Conservation (phyloP, 257 asterid genomes). For the Solanum dulcamara region DNA sequence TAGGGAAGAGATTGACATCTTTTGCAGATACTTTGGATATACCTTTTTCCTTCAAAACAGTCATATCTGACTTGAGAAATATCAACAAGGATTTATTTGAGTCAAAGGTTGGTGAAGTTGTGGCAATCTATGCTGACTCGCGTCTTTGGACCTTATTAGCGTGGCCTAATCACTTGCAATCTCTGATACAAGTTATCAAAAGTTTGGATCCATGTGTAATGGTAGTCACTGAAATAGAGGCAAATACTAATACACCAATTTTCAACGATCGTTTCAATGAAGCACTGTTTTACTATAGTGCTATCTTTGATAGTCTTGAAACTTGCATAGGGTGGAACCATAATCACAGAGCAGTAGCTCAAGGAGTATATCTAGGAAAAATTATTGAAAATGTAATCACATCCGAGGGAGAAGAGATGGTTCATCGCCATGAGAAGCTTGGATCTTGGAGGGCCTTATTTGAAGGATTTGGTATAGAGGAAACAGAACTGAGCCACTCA, state of each 20-base stretch:
- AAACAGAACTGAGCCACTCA: conserved; percentile 18
- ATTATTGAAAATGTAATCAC: conserved; percentile 2
- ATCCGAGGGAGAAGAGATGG: conserved; percentile 10
- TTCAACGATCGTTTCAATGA: conserved; percentile 19
- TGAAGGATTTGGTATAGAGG: conserved; percentile 14
- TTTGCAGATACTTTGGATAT: conserved; percentile 19
- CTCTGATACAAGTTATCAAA: conserved; percentile 8
- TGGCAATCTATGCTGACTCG: conserved; percentile 17
- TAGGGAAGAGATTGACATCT: conserved; percentile 16
- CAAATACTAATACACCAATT: conserved; percentile 6
- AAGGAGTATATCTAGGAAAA: conserved; percentile 8
- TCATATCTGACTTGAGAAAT: conserved; percentile 13
- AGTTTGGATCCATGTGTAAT: conserved; percentile 18
- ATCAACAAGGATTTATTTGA: conserved; percentile 20
- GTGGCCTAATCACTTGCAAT: conserved; percentile 10
- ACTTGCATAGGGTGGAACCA: background rate
- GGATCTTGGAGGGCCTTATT: conserved; percentile 26
- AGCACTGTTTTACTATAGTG: conserved; percentile 6
- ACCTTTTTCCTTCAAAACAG: conserved; percentile 5
- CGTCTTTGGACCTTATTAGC: conserved; percentile 9
- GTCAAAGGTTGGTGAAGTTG: conserved; percentile 11
- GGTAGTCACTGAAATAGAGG: conserved; percentile 22
- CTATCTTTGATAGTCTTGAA: conserved; percentile 20
- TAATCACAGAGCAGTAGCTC: conserved; percentile 3
- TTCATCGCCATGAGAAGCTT: conserved; percentile 6